Evolutionary conservation across 2,329 filamentous ascomycete genomes (phyloP), one percentile per base, ranked within the genome.

Genomic region (Monilinia aucupariae): DNA sequence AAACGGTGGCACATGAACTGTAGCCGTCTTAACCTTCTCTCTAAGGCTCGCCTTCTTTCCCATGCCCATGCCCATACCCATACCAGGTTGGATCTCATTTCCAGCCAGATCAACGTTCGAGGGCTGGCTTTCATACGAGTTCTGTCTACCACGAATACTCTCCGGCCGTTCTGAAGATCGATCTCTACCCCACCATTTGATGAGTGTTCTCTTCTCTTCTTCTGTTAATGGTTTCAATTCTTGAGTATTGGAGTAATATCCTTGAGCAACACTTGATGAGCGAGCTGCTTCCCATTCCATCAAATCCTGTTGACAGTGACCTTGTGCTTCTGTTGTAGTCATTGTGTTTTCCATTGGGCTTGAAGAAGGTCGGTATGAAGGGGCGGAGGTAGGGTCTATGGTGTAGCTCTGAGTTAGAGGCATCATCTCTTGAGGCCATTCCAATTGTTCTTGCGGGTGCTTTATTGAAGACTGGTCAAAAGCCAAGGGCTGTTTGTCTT

Each of bases 141-240:
- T 61, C 7, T 61, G 59, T 27, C 59, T 52, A n/a, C 50, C 59
- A 17, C 59, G 50, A 61, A 61, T 61, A 48, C 39, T 55, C 30
- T 54, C 49, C 17, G 39, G 59, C 3, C 54, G 49, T n/a, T 61
- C 59, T n/a, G 49, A 61, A n/a, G 59, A 61, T 61, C 59, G 47
- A 37, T 61, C 59, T 17, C 59, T 52, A 55, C 59, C 59, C 59
- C 59, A 61, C 59, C 59, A 61, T 55, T 61, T 61, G 22, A 61
- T 61, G 3, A 61, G 50, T 27, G 59, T 61, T 45, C 50, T 55
- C 20, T 34, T 61, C n/a, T 61, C 49, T 27, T 61, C 59, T 10
- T 61, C 50, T 10, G 59, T 61, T 22, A 61, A 61, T 43, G 59
- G 59, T 48, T 54, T 54, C 6, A 61, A 30, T 55, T 47, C 51